These are phyloP conservation scores for Cercophora samala DNA, from an alignment of 495 filamentous ascomycete species.

Conservation along the genomic window DNA sequence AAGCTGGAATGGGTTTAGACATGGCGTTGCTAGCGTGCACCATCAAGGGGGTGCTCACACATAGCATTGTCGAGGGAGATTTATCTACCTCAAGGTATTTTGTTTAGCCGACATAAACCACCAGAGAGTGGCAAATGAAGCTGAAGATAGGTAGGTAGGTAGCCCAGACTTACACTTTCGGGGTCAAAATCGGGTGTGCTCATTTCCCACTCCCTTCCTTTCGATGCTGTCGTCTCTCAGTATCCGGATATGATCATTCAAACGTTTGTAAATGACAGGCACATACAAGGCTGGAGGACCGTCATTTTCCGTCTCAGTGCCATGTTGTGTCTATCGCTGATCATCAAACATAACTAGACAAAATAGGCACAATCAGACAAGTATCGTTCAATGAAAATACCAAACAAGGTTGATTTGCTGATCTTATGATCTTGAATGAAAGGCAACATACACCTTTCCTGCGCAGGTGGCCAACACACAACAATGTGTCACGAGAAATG, in stretches of 20 bases:
- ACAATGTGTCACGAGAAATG: neutral
- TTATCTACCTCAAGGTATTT: conserved; percentile 4
- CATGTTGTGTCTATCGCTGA: neutral
- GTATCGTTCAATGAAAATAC: neutral
- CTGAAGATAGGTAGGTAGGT: too few species aligned
- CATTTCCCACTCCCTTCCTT: neutral
- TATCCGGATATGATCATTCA: too few species aligned
- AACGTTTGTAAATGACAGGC: too few species aligned
- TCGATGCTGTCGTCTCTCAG: too few species aligned
- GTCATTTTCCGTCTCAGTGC: neutral
- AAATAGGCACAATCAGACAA: neutral
- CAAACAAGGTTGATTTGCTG: too few species aligned
- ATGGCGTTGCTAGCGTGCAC: neutral
- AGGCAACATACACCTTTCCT: too few species aligned
- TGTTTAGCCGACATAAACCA: neutral
- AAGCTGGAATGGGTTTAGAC: conserved; percentile 17
- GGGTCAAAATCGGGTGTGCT: neutral
- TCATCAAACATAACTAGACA: neutral
- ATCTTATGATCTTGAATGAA: too few species aligned
- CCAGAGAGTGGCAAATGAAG: neutral
- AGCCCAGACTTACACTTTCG: conserved; percentile 9
- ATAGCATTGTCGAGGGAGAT: conserved; percentile 23
- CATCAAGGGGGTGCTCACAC: conserved; percentile 2
- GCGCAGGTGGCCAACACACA: too few species aligned
- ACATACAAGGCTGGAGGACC: conserved; percentile 15